Conservation (phyloP, 1,284 basidiomycete genomes). For the Tilletiaria anomala region DNA sequence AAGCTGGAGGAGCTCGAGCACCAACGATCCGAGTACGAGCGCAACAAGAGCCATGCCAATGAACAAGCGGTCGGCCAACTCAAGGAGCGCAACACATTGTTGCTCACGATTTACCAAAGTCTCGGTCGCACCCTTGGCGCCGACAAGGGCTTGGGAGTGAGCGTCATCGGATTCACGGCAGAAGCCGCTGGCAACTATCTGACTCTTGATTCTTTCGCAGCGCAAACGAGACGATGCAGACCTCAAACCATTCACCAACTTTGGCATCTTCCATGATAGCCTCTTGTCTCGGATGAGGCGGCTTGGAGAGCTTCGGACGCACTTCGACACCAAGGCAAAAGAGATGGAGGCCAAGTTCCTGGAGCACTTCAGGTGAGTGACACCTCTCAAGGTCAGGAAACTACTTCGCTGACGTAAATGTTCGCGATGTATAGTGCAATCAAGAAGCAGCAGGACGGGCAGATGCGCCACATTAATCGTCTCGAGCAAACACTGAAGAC, state of each 20-base stretch:
- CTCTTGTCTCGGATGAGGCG: constrained; percentile 72
- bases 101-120: constrained; percentile 84
- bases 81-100: constrained; percentile 76
- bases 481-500: constrained; percentile 77
- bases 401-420: not conserved
- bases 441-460: constrained; percentile 69
- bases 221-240: constrained; percentile 47
- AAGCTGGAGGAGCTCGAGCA: constrained; percentile 18
- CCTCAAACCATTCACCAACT: constrained; percentile 82
- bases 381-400: not conserved
- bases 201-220: constrained; percentile 7
- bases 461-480: constrained; percentile 84
- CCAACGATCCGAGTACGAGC: constrained; percentile 49
- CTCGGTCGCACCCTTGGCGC: constrained; percentile 84
- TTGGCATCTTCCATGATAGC: constrained; percentile 83
- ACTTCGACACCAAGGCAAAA: constrained; percentile 74
- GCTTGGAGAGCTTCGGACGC: constrained; percentile 63
- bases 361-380: constrained; percentile 51
- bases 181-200: too few species aligned
- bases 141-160: constrained; percentile 41
- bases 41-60: constrained; percentile 58
- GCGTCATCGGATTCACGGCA: not conserved
- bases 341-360: constrained; percentile 58
- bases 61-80: constrained; percentile 73
- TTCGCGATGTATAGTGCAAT: constrained; percentile 47